A percentile compares a stretch with the other conserved stretches of the same genome.
Conservation (phyloP, 2,329 filamentous ascomycete genomes). For the Plenodomus lindquistii region DNA sequence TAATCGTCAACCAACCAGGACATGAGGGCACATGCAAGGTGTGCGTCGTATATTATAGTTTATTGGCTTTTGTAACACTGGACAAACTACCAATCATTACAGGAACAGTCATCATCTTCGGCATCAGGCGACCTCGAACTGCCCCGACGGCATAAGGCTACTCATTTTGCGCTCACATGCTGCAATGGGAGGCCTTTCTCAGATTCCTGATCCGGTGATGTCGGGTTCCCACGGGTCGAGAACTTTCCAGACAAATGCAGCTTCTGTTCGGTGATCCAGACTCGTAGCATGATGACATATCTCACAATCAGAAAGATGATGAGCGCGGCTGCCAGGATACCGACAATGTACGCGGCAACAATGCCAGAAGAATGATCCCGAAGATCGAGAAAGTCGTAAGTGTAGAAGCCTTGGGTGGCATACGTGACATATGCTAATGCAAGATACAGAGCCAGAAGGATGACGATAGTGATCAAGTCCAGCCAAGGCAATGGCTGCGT, state of each 20-base stretch:
- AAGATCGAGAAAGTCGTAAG: conserved; percentile 76
- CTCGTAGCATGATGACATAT: conserved; percentile 44
- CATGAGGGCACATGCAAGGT: conserved; percentile 1
- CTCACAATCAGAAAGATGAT: conserved; percentile 49
- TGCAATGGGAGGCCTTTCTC: conserved; percentile 26
- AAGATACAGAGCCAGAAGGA: conserved; percentile 74
- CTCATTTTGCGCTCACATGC: conserved; percentile 20
- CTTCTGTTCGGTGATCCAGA: conserved; percentile 52
- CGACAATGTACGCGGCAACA: conserved; percentile 67
- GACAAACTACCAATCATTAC: neutral
- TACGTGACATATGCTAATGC: conserved; percentile 73
- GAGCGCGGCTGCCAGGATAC: conserved; percentile 46
- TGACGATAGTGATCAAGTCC: conserved; percentile 68
- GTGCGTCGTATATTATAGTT: neutral
- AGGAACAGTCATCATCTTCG: too few species aligned
- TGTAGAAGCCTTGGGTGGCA: conserved; percentile 71
- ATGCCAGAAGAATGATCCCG: conserved; percentile 52
- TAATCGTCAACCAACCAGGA: conserved; percentile 7
- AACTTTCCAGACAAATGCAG: conserved; percentile 47
- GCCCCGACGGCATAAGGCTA: neutral
- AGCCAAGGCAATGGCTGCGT: conserved; percentile 66
- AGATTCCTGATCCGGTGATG: conserved; percentile 14
- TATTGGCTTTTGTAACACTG: neutral
- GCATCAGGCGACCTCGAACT: too few species aligned
- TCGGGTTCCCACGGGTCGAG: conserved; percentile 10